Conservation (phyloP, 108 stramenopile genomes). For the Aurantiochytrium sp. region DNA sequence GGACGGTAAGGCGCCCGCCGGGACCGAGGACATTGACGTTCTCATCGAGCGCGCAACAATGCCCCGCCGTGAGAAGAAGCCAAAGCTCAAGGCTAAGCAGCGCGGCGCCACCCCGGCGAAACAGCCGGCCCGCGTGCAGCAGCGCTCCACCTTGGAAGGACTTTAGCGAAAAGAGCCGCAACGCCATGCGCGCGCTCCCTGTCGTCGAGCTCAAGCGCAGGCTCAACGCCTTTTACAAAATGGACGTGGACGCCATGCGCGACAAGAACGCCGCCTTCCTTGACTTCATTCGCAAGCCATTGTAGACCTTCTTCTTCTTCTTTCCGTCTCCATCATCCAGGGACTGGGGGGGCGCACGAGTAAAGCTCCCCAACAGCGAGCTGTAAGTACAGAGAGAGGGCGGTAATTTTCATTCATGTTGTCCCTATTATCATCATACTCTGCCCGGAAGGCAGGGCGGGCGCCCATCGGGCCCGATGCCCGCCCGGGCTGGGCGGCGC, state of each 20-base stretch:
- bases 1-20: background rate
- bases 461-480: too few species aligned
- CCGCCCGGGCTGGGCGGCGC: too few species aligned
- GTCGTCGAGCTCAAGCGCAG: background rate
- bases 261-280: slow-evolving; percentile 29
- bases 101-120: background rate
- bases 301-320: too few species aligned
- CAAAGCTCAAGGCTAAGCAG: background rate
- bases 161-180: background rate
- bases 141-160: slow-evolving; percentile 5
- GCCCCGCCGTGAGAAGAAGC: background rate
- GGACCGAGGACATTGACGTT: background rate
- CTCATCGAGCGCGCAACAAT: background rate
- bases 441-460: too few species aligned
- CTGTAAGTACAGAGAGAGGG: too few species aligned
- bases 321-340: too few species aligned
- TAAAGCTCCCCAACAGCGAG: too few species aligned
- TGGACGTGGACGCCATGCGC: background rate
- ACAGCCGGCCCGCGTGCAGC: background rate
- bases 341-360: too few species aligned
- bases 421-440: too few species aligned
- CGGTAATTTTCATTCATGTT: too few species aligned
- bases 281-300: background rate
- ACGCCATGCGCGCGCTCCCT: background rate
- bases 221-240: slow-evolving; percentile 18